Evolutionary conservation across 805 yeast species (phyloP), one percentile per base, ranked within the genome.

Genomic region (Torulaspora gathmanii): DNA sequence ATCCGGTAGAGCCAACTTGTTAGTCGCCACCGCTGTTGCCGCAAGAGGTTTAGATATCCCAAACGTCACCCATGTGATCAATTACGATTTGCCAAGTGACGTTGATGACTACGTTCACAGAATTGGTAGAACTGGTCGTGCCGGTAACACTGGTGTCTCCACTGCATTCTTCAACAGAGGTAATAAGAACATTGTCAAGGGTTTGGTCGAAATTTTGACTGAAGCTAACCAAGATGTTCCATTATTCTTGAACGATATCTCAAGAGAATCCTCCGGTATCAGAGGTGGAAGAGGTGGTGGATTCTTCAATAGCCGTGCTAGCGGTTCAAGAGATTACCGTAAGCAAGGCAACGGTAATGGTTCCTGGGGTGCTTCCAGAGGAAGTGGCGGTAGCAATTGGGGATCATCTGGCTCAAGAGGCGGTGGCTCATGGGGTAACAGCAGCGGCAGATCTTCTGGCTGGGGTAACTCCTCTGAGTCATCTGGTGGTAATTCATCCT

Each of bases 101-200:
- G 86, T 93, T 63, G 99, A 93, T 70, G 99, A 93, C 72, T 93
- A 93, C 67, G 99, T 93, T 49, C 99, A 93, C 77, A 86, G 99
- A 77, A 93, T 93, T 67, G 99, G 99, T 80, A 91, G 99, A 82
- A 93, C 99, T 65, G 99, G 99, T 73, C 93, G 99, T 82, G 99
- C 99, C 63, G 99, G 99, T 79, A 93, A 93, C 75, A 82, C 85
- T 52, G 99, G 99, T 86, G 77, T 86, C 60, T 97, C 99, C 55
- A 90, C 97, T 56, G 95, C 99, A 41, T 93, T 93, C 77, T 87
- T 93, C 74, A 93, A 93, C 84, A 86, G 98, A 74, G 85, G 84
- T 68, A 93, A 89, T 80, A 80, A 78, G 65, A 89, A 89, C 65
- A 77, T 95, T 61, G 91, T 80, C 56, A 86, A 86, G 69, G 96